phyloP scores from a whole-genome alignment of 2,329 filamentous ascomycete genomes.

The Cercospora zeae-maydis region DNA sequence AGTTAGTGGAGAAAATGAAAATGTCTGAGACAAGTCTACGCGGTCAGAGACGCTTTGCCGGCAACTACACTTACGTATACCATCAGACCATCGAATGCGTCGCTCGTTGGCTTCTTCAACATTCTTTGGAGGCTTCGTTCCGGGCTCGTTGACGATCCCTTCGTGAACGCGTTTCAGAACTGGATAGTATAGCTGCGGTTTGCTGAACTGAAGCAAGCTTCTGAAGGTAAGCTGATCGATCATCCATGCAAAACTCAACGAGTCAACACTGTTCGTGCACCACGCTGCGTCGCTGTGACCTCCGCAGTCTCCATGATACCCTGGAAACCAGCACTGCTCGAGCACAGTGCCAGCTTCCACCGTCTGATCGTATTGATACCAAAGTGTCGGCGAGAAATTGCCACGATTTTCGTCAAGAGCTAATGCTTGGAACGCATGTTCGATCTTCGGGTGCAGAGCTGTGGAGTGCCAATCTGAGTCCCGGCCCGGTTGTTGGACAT shows the following conservation, averaged over 20 bases:
- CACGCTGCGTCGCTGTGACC: conserved; percentile 38
- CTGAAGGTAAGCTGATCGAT: conserved; percentile 30
- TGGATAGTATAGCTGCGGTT: conserved; percentile 17
- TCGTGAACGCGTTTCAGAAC: conserved; percentile 18
- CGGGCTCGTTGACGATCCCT: conserved; percentile 1
- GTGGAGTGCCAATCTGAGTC: conserved; percentile 20
- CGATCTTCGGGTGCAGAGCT: conserved; percentile 34
- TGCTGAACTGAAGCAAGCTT: conserved; percentile 17
- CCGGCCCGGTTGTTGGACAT: conserved; percentile 16
- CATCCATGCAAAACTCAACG: conserved; percentile 42
- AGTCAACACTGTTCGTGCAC: conserved; percentile 28
- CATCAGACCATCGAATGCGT: conserved; percentile 21
- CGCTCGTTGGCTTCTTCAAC: conserved; percentile 19
- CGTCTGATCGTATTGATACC: conserved; percentile 34
- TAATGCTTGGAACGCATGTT: conserved; percentile 53
- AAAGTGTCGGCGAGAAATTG: conserved; percentile 50
- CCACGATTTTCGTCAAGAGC: conserved; percentile 50
- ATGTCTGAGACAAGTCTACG: too few relatives aligned
- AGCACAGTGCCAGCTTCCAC: conserved; percentile 32
- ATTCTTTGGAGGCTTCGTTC: conserved; percentile 6
- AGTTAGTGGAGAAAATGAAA: too few relatives aligned
- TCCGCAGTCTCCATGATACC: conserved; percentile 50
- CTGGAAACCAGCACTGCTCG: conserved; percentile 53
- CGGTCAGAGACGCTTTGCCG: too few relatives aligned
- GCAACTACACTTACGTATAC: background rate